Base-by-base conservation (phyloP, 768 basidiomycete genomes). In the Russula griseocarnosa region DNA sequence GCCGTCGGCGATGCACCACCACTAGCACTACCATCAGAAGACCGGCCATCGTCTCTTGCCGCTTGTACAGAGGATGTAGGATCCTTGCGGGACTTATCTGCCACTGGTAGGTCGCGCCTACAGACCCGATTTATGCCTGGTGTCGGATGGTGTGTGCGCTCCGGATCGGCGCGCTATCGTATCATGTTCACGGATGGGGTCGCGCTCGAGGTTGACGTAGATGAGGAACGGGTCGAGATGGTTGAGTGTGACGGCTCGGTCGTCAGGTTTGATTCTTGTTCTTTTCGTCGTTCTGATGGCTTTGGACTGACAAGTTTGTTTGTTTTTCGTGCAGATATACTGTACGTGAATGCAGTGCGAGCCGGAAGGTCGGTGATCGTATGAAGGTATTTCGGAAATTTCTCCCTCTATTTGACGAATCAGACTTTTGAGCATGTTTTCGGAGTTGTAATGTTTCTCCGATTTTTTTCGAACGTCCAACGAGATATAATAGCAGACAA, bases 171-270 rank as follows among this genome's bases (percentile, higher is more conserved):
- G 9, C 69, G 75, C 30, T 80, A 79, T 60, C 75, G 73, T 63
- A 73, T 80, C 16, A 78, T 80, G 78, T 80, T 80, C 62, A 56
- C 77, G 22, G 79, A 79, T 68, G 79, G 79, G 1, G 69, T 71
- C 34, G 67, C 72, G 30, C 69, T 79, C 55, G 77, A 79, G 49
- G 72, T 80, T 55, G 78, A 79, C 57, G 76, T 77, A 4, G 79
- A 80, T 55, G 77, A 80, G 63, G 78, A 79, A 49, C 74, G 75
- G 73, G 74, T 75, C 3, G 76, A 78, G 61, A 71, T 76, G 51
- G 73, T 68, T 38, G 70, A 68, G 40, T 69, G 60, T 53, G 59
- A 69, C 3, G 78, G 77, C 1, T 66, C 69, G 34, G 67, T 60
- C 42, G 69, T 70, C 13, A 71, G 74, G 74, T 70, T 9, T n/a